Evolutionary conservation across 2,329 filamentous ascomycete genomes (phyloP), one percentile per base, ranked within the genome.

Genomic region (Sporothrix phasma): DNA sequence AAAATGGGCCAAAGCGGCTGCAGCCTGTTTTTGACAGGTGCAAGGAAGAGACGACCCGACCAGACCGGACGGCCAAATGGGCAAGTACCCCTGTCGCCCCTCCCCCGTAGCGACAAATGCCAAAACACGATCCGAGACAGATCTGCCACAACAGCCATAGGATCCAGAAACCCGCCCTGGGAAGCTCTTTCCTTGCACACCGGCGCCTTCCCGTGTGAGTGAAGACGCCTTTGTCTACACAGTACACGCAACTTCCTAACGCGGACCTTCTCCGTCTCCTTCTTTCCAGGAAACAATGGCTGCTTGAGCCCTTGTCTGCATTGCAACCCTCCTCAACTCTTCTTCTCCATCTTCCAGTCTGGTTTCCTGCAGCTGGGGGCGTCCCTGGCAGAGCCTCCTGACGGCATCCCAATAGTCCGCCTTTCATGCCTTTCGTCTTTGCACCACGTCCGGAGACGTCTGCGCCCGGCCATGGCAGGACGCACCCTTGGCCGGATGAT

Each of bases 121-220:
- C 73, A 72, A 79, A 80, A 81, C 79, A 75, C 75, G 67, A 78
- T 71, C 72, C 78, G 78, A 81, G 79, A 81, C 79, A 74, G 67
- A 70, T 76, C 75, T 80, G 79, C 77, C 76, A 79, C 79, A 79
- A 69, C 68, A 51, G 62, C 60, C 46, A 51, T 62, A 62, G 53
- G 43, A 62, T 7, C 46, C 59, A 31, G 19, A 26, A 39, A 54
- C 29, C 17, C 24, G 49, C 10, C 24, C 49, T 24, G 19, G n/a
- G 45, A 51, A 29, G 43, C 59, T 61, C 59, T 41, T 39, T 51
- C 13, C n/a, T 19, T 10, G 3, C 41, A 26, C 7, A 22, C 37
- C 22, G 19, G 24, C 41, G 47, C n/a, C 41, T 26, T n/a, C 59
- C 6, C 2, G 59, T 41, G 45, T 49, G 41, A 61, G 45, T 41